A percentile compares a stretch with the other conserved stretches of the same genome.
phyloP scores from a whole-genome alignment of 2,329 filamentous ascomycete genomes.

The Fusarium bulbicola region DNA sequence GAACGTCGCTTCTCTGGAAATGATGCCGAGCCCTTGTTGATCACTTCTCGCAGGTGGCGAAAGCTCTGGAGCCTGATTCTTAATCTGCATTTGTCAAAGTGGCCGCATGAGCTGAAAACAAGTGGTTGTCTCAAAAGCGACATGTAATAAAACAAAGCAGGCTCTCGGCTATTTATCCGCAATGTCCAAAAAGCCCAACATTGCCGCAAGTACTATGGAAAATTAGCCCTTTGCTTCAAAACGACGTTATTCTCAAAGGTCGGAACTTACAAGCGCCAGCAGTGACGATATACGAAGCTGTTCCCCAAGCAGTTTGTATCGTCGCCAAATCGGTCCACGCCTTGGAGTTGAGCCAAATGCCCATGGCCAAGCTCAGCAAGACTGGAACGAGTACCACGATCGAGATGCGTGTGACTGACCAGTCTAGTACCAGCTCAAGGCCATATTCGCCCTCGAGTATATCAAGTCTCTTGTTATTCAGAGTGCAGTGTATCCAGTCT shows the following conservation, averaged over 20 bases:
- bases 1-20: too few species aligned
- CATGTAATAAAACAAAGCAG: not conserved
- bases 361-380: not conserved
- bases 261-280: not conserved
- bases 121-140: not conserved
- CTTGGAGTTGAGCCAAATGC: not conserved
- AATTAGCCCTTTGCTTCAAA: too few species aligned
- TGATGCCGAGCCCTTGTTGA: rapidly evolving
- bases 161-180: not conserved
- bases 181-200: not conserved
- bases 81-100: rapidly evolving
- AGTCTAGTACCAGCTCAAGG: not conserved
- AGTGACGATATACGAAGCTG: not conserved
- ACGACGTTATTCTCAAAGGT: too few species aligned
- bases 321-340: not conserved
- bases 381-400: not conserved
- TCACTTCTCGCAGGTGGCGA: rapidly evolving
- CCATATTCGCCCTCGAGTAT: not conserved
- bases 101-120: not conserved
- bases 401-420: not conserved
- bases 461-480: not conserved
- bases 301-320: not conserved
- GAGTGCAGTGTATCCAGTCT: not conserved
- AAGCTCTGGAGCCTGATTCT: rapidly evolving
- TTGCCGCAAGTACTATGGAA: not conserved